A percentile compares a stretch with the other conserved stretches of the same genome.
These are phyloP conservation scores for Neurospora africana DNA, from an alignment of 495 filamentous ascomycete species.

Conservation along the genomic window DNA sequence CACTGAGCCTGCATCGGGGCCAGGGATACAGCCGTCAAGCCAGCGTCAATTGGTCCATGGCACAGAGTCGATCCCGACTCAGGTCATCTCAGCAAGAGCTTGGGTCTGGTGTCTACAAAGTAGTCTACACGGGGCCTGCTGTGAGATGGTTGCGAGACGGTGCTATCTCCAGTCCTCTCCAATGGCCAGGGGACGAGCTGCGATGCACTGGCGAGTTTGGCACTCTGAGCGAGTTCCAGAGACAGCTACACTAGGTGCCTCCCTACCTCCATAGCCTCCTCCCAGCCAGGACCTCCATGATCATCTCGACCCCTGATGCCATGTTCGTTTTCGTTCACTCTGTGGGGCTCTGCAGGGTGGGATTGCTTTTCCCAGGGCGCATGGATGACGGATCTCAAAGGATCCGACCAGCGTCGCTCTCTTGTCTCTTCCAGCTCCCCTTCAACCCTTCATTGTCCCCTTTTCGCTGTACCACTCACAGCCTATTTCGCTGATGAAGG, in stretches of 20 bases:
- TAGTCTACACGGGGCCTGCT: neutral
- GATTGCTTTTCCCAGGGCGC: constrained; percentile 10
- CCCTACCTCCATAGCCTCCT: neutral
- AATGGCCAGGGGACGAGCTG: neutral
- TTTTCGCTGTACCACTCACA: constrained; percentile 4
- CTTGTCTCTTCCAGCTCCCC: neutral
- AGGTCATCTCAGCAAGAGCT: neutral
- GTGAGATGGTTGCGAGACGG: neutral
- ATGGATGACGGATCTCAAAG: neutral
- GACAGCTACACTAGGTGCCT: neutral
- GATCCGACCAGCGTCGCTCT: neutral
- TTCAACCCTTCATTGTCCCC: constrained; percentile 1
- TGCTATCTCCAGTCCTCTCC: neutral
- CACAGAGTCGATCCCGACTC: neutral
- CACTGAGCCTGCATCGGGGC: neutral
- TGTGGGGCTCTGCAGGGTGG: constrained; percentile 16
- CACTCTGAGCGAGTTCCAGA: neutral
- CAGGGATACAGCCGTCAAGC: constrained; percentile 7
- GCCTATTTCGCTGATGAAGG: neutral
- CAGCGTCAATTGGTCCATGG: constrained; percentile 1
- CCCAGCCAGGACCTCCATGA: neutral
- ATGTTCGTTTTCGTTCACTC: constrained; percentile 3
- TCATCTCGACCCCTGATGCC: constrained; percentile 14
- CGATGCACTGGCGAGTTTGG: neutral
- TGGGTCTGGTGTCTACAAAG: neutral